These are phyloP conservation scores for Cetradonia linearis DNA, from an alignment of 495 filamentous ascomycete species.

Conservation along the genomic window DNA sequence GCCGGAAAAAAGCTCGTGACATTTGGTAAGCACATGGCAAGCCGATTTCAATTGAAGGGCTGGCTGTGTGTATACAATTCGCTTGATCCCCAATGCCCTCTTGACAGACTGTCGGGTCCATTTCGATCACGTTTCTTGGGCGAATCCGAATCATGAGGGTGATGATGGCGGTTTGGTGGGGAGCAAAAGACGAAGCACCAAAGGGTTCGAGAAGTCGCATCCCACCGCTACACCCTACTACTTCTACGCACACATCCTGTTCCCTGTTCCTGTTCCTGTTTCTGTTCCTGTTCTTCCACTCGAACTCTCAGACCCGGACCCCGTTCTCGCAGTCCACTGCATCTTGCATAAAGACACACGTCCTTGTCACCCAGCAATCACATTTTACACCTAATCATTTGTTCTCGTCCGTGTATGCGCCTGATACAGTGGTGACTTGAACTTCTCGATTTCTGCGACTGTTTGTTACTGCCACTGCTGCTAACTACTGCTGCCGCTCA, in stretches of 20 bases:
- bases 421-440: not conserved
- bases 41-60: not conserved
- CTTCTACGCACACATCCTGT: not conserved
- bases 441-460: not conserved
- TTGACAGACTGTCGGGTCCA: slow-evolving; percentile 16
- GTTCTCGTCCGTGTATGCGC: not conserved
- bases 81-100: not conserved
- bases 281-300: not conserved
- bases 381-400: not conserved
- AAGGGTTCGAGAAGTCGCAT: slow-evolving; percentile 3
- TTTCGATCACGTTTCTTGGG: slow-evolving; percentile 16
- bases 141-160: not conserved
- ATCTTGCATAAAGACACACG: not conserved
- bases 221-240: too few relatives aligned
- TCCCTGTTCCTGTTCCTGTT: not conserved
- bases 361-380: not conserved
- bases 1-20: not conserved
- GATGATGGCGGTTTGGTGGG: not conserved
- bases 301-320: slow-evolving; percentile 1
- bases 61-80: not conserved
- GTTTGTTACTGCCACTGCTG: not conserved
- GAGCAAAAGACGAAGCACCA: not conserved
- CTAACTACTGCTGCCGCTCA: not conserved
- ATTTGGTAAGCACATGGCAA: not conserved
- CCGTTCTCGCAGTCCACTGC: slow-evolving; percentile 2